Evolutionary conservation across 176 grass and related monocot species (phyloP).

Genomic region (Puya raimondii): DNA sequence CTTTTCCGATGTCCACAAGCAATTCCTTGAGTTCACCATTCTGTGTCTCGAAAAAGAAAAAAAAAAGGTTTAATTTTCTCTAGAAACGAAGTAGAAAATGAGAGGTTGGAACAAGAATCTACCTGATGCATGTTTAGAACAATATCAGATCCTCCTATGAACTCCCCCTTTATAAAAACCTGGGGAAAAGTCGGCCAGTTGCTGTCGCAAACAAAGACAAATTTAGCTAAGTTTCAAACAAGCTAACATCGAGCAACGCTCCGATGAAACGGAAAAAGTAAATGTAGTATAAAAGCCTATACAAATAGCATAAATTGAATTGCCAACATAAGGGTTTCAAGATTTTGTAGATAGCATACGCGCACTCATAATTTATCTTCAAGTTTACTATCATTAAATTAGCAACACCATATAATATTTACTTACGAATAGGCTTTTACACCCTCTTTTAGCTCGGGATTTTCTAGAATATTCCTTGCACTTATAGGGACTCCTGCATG

Average conservation of each 20-base stretch:
- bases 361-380: neutral
- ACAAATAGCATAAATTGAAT: no score
- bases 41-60: constrained; percentile 17
- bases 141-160: constrained; percentile 92
- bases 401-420: neutral
- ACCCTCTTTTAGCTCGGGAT: constrained; percentile 68
- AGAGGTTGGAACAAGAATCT: constrained; percentile 2
- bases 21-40: constrained; percentile 82
- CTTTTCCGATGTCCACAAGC: constrained; percentile 32
- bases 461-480: constrained; percentile 66
- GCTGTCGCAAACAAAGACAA: constrained; percentile 31
- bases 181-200: constrained; percentile 95
- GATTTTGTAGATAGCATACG: no score
- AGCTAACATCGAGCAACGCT: neutral
- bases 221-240: neutral
- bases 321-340: no score
- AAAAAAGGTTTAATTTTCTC: neutral
- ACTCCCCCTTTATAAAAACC: constrained; percentile 95
- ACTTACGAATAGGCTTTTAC: constrained; percentile 79
- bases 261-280: neutral
- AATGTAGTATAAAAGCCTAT: neutral
- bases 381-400: neutral
- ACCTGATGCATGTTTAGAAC: constrained; percentile 93
- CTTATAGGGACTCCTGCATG: constrained; percentile 39
- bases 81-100: neutral